A percentile compares a stretch with the other conserved stretches of the same genome.
These are phyloP conservation scores for Phytophthora macrochlamydospora DNA, from an alignment of 352 stramenopile genomes.

Conservation along the genomic window DNA sequence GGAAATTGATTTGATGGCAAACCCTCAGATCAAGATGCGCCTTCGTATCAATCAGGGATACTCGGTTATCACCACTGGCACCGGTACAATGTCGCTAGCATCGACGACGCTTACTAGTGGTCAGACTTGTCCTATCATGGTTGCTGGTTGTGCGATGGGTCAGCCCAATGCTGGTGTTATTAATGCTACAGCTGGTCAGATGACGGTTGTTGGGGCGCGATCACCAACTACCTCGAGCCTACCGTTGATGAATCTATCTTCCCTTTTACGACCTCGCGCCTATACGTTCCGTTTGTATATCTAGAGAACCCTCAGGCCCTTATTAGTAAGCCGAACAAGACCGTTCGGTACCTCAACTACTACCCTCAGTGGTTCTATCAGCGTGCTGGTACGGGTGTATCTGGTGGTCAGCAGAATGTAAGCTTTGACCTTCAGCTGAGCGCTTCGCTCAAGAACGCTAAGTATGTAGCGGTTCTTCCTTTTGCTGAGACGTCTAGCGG, in stretches of 20 bases:
- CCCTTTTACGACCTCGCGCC: not conserved
- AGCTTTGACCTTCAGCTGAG: not conserved
- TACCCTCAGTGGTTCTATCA: not conserved
- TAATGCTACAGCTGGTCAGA: not conserved
- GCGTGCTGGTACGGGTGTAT: not conserved
- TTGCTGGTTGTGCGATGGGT: not conserved
- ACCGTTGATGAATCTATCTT: not conserved
- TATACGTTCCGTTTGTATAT: not conserved
- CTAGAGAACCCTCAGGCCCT: not conserved
- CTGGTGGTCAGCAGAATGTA: not conserved
- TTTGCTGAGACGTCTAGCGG: not conserved
- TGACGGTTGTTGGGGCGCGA: not conserved
- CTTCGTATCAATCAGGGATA: not conserved
- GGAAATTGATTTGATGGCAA: conserved; percentile 1
- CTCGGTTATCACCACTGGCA: not conserved
- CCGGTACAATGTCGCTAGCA: not conserved
- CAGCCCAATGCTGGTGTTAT: not conserved
- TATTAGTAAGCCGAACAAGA: not conserved
- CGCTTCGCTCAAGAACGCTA: not conserved
- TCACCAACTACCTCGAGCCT: not conserved
- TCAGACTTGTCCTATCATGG: conserved; percentile 1
- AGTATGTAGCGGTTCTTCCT: not conserved
- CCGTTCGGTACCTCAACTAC: not conserved
- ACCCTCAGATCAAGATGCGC: not conserved
- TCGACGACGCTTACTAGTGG: not conserved